phyloP scores from a whole-genome alignment of 1,284 basidiomycete genomes.

The Sanghuangporus weigelae region DNA sequence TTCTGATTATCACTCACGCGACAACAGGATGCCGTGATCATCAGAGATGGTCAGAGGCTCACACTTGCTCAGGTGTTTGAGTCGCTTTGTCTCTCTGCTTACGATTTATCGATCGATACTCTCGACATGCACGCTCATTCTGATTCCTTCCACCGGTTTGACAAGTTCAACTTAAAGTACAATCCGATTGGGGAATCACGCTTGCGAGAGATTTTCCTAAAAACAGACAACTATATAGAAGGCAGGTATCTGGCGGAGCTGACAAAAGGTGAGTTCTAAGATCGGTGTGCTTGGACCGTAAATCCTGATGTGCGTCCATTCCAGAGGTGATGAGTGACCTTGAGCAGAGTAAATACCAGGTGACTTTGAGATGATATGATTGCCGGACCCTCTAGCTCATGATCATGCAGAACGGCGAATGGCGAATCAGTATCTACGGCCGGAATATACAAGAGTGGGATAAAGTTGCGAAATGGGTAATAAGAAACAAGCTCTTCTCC shows the following conservation, averaged over 20 bases:
- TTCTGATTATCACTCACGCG: background rate
- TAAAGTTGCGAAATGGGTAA: constrained; percentile 96
- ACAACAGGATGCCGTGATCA: constrained; percentile 87
- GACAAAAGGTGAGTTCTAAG: constrained; percentile 61
- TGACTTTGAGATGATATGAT: constrained; percentile 24
- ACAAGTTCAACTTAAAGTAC: constrained; percentile 92
- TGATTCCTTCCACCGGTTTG: constrained; percentile 96
- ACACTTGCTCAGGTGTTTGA: constrained; percentile 94
- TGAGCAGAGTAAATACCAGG: constrained; percentile 98
- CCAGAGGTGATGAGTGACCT: constrained; percentile 94
- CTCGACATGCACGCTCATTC: constrained; percentile 99
- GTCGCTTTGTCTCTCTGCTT: constrained; percentile 91
- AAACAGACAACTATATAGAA: constrained; percentile 93
- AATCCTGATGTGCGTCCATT: background rate
- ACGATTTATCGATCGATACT: constrained; percentile 98
- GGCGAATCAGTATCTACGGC: constrained; percentile 96
- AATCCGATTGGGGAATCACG: constrained; percentile 95
- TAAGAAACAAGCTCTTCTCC: constrained; percentile 89
- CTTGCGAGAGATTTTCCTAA: constrained; percentile 95
- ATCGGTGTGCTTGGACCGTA: background rate
- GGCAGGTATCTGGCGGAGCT: constrained; percentile 95
- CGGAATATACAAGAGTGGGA: constrained; percentile 86
- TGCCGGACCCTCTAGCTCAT: background rate
- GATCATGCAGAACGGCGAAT: constrained; percentile 80
- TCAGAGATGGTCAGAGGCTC: constrained; percentile 86